Conservation (phyloP, 176 grass and related monocot species). For the Luzula sylvatica region DNA sequence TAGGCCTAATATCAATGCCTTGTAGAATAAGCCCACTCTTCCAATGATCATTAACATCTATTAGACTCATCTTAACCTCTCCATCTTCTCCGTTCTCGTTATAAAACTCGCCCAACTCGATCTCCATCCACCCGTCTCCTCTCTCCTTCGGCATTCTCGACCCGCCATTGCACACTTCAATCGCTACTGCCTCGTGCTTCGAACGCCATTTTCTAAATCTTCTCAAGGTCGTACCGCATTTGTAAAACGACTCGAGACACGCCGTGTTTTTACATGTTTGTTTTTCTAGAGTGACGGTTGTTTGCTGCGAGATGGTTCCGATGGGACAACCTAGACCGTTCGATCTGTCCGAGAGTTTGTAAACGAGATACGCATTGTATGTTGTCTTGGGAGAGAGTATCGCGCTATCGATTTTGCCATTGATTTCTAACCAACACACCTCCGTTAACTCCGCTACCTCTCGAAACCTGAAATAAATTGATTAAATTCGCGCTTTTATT, state of each 20-base stretch:
- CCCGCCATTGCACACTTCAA: too few relatives aligned
- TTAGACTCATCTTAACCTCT: constrained; percentile 27
- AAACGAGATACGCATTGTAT: constrained; percentile 19
- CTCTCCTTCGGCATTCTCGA: not conserved
- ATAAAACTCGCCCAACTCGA: constrained; percentile 43
- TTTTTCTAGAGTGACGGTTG: too few relatives aligned
- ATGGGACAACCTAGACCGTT: too few relatives aligned
- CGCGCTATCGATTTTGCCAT: constrained; percentile 5
- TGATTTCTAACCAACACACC: constrained; percentile 32
- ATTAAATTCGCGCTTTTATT: too few relatives aligned
- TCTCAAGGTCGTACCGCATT: too few relatives aligned
- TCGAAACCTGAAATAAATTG: constrained; percentile 4
- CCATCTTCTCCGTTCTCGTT: not conserved
- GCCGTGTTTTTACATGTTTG: too few relatives aligned
- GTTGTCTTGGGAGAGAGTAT: constrained; percentile 4
- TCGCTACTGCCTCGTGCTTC: too few relatives aligned
- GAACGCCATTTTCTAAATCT: too few relatives aligned
- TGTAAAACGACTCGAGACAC: too few relatives aligned
- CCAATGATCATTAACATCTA: constrained; percentile 24
- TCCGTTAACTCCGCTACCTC: constrained; percentile 12
- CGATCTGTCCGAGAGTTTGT: not conserved
- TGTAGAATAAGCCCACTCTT: constrained; percentile 55
- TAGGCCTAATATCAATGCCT: constrained; percentile 60
- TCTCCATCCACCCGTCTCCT: constrained; percentile 42
- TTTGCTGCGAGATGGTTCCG: not conserved